phyloP scores from a whole-genome alignment of 768 basidiomycete species.

The Lactifluus pinguis region DNA sequence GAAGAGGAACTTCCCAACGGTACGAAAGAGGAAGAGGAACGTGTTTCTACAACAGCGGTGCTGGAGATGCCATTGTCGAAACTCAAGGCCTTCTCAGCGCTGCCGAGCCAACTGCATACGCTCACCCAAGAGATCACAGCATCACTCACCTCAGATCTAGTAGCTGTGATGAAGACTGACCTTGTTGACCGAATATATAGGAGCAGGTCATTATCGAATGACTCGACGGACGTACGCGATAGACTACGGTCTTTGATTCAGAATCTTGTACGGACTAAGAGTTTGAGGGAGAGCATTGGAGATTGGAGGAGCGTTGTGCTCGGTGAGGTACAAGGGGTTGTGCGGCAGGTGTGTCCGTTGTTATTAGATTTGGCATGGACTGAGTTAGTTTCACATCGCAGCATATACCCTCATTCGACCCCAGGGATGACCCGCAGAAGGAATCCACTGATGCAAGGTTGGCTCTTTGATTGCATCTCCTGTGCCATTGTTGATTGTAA shows the following conservation, averaged over 20 bases:
- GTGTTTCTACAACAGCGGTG: background rate
- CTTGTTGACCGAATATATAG: conserved; percentile 42
- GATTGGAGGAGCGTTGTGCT: conserved; percentile 67
- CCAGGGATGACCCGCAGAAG: conserved; percentile 40
- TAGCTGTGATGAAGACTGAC: conserved; percentile 60
- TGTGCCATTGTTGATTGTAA: background rate
- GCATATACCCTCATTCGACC: conserved; percentile 30
- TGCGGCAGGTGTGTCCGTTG: conserved; percentile 46
- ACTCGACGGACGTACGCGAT: conserved; percentile 38
- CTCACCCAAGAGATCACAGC: conserved; percentile 69
- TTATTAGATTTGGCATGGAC: background rate
- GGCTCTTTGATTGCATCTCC: background rate
- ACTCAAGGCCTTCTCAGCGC: conserved; percentile 59
- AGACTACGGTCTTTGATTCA: conserved; percentile 62
- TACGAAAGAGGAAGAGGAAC: conserved; percentile 12
- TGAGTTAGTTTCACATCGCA: background rate
- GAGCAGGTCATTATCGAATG: background rate
- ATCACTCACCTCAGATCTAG: conserved; percentile 69
- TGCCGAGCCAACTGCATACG: conserved; percentile 64
- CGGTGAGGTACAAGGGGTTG: conserved; percentile 44
- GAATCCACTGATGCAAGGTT: conserved; percentile 14
- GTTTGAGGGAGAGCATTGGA: conserved; percentile 54
- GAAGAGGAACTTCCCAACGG: conserved; percentile 24
- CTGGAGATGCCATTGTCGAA: conserved; percentile 50
- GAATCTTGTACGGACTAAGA: conserved; percentile 68